These are phyloP conservation scores for Trichoderma simmonsii DNA, from an alignment of 2,329 filamentous ascomycete genomes.

Conservation along the genomic window DNA sequence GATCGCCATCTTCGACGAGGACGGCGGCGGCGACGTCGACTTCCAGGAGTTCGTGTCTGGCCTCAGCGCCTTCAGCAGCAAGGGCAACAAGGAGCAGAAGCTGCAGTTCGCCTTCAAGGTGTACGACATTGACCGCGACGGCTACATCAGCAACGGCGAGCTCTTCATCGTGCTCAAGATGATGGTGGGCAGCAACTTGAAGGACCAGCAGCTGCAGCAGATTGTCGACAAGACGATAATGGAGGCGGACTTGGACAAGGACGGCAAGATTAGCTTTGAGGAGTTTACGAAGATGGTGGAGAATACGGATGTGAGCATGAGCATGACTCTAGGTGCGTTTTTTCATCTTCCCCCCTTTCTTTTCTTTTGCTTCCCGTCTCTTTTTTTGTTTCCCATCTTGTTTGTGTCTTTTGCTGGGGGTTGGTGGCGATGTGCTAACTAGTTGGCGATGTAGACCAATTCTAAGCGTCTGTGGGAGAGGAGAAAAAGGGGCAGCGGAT, in stretches of 20 bases:
- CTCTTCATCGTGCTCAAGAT: constrained; percentile 99
- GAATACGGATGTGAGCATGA: constrained; percentile 78
- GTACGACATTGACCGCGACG: constrained; percentile 98
- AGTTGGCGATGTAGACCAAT: constrained; percentile 23
- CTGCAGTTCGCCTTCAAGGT: constrained; percentile 97
- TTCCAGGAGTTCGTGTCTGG: constrained; percentile 98
- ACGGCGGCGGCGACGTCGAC: constrained; percentile 95
- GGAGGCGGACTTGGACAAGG: constrained; percentile 94
- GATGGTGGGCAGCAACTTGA: constrained; percentile 99
- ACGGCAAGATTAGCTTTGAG: constrained; percentile 98
- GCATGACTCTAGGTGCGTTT: constrained; percentile 67
- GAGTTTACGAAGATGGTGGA: constrained; percentile 99
- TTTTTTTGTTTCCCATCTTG: background rate
- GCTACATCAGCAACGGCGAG: constrained; percentile 98
- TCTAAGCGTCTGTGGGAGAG: constrained; percentile 18
- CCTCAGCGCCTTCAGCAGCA: constrained; percentile 91
- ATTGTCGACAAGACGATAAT: constrained; percentile 99
- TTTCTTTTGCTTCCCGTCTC: background rate
- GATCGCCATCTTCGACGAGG: constrained; percentile 99
- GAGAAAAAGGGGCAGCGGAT: background rate
- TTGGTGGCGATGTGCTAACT: constrained; percentile 3
- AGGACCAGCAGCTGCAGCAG: constrained; percentile 98
- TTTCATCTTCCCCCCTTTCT: background rate
- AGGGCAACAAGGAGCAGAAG: constrained; percentile 99
- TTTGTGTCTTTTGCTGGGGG: background rate